Evolutionary conservation across 176 grass and related monocot genomes (phyloP), one percentile per base, ranked within the genome.

Genomic region (Echinochloa phyllopogon): DNA sequence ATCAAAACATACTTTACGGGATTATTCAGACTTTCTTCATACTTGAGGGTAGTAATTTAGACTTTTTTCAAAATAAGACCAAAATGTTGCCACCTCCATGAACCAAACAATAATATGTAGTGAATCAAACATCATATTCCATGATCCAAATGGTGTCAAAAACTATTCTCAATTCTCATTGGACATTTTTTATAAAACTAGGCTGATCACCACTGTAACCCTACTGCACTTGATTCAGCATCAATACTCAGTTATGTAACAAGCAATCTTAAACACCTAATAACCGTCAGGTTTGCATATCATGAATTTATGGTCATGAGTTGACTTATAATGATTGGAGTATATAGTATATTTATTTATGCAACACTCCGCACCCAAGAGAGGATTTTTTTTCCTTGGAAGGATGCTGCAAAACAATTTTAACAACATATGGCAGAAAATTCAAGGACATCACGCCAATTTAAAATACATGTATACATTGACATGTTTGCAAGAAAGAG

Each of bases 1-100:
- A n/a, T n/a, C n/a, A n/a, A n/a, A n/a, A n/a, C n/a, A n/a, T n/a
- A n/a, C n/a, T n/a, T n/a, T n/a, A n/a, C n/a, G n/a, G n/a, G n/a
- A n/a, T n/a, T n/a, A n/a, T n/a, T n/a, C n/a, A n/a, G n/a, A n/a
- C n/a, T n/a, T n/a, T n/a, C n/a, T n/a, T n/a, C n/a, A n/a, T n/a
- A n/a, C n/a, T n/a, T n/a, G n/a, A n/a, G n/a, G n/a, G n/a, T n/a
- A n/a, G n/a, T n/a, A n/a, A n/a, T n/a, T n/a, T n/a, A n/a, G n/a
- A n/a, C n/a, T n/a, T n/a, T n/a, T n/a, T n/a, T n/a, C n/a, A n/a
- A 71, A 27, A 53, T 38, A 58, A 82, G 38, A 70, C 38, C 38
- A 72, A 41, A 80, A 63, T 67, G 6, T 27, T 55, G 40, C 13
- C 18, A 59, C 24, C 10, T 68, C 23, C 21, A 37, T 15, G 20